These are phyloP conservation scores for Chloropicon primus DNA, from an alignment of 139 green algal genomes.

Conservation along the genomic window DNA sequence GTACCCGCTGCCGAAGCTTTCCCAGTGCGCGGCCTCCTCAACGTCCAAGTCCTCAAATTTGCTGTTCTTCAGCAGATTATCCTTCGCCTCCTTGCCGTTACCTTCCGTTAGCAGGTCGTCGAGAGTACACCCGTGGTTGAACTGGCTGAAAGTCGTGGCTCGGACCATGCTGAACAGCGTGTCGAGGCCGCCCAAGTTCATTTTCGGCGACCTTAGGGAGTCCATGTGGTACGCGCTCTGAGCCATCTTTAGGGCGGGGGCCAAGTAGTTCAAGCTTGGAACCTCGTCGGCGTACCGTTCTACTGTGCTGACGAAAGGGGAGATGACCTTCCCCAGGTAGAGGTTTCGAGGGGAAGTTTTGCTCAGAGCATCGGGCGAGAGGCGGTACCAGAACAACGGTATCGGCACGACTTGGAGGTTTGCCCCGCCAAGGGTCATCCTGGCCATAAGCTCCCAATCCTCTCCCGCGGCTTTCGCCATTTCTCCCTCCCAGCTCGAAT, in stretches of 20 bases:
- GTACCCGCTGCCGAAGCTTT: neutral
- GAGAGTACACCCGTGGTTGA: neutral
- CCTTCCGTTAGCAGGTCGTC: neutral
- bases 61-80: neutral
- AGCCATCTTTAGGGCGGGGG: neutral
- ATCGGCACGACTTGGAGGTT: neutral
- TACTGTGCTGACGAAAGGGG: neutral
- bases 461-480: neutral
- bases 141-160: neutral
- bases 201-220: neutral
- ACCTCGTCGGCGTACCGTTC: neutral
- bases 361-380: neutral
- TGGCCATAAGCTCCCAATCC: neutral
- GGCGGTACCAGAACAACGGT: neutral
- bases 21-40: neutral
- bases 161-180: neutral
- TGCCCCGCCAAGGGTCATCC: neutral
- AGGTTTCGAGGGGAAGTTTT: neutral
- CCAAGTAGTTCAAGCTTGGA: neutral
- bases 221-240: neutral
- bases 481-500: neutral
- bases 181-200: neutral
- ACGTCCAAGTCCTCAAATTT: neutral
- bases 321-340: neutral
- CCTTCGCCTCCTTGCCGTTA: neutral